Base-by-base conservation (phyloP, 305 asterid species). In the Ilex paraguariensis region DNA sequence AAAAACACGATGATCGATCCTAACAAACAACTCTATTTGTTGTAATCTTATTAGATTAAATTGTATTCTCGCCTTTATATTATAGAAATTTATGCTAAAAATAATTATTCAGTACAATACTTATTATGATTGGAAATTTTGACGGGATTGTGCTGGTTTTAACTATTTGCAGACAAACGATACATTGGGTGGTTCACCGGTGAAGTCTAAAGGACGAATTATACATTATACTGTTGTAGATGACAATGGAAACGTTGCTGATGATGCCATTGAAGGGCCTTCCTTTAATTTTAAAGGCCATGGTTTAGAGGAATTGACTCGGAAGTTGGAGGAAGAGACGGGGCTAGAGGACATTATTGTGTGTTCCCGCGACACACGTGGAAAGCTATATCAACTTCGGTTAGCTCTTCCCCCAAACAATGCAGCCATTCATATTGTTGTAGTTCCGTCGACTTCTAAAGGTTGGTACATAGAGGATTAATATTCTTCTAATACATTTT, bases 401-500 rank as follows among this genome's bases (percentile, higher is more conserved):
- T 44, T 89, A 82, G 86, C 90, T 52, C 76, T 92, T 54, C 98
- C 98, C 69, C 98, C 98, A 58, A 92, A 85, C 76, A 85, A 84
- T 46, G 82, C 91, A 8, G 75, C 88, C n/a, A 85, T 92, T 95
- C 75, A 85, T 48, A 74, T 89, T 52, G 96, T 89, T 56, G 91
- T 92, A 0, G 85, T 92, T 69, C 95, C 97, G 11, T 77, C 88
- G 4, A 76, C 93, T 6, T 82, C 83, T 66, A 81, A 42, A 82
- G 87, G 95, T 92, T 53, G 0, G 73, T 51, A 36, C 28, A 21
- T 21, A 21, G 28, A 21, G 28, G 28, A 21, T 21, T 21, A 21
- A 21, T 21, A 21, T 21, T 21, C 28, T 21, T 21, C 28, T 21
- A 21, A 21, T 21, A 21, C 28, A 21, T 21, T 21, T 21, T 21